A percentile compares a stretch with the other conserved stretches of the same genome.
Evolutionary conservation across 1,284 basidiomycete genomes (phyloP).

Genomic region (Hymenochaete sp.): DNA sequence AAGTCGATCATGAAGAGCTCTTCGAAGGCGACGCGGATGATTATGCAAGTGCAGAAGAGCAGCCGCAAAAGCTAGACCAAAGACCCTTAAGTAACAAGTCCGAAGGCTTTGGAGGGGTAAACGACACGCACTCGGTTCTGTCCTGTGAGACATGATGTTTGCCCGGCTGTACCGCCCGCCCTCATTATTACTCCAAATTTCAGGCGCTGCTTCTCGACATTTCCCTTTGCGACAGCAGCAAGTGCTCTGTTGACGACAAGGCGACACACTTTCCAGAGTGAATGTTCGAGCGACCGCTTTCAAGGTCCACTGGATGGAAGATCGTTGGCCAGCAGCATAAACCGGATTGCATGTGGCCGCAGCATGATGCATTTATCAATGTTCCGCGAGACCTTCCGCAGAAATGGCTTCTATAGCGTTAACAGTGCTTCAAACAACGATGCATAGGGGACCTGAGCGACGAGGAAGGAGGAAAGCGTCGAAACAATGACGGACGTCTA

Average conservation of each 20-base stretch:
- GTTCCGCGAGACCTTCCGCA: too few relatives aligned
- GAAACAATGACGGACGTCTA: too few relatives aligned
- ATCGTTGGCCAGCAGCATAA: constrained; percentile 4
- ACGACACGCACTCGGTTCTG: background rate
- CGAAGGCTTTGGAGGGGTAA: too few relatives aligned
- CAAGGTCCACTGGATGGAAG: constrained; percentile 4
- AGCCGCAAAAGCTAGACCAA: background rate
- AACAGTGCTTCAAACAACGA: constrained; percentile 4
- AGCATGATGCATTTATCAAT: constrained; percentile 17
- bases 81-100: background rate
- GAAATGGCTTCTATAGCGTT: background rate
- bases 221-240: constrained; percentile 15
- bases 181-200: background rate
- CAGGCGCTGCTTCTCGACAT: constrained; percentile 6
- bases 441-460: background rate
- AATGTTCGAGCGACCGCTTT: background rate
- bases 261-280: background rate
- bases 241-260: background rate
- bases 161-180: background rate
- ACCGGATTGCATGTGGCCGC: constrained; percentile 13
- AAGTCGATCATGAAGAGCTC: background rate
- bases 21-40: constrained; percentile 6
- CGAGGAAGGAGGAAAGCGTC: background rate
- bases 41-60: background rate
- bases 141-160: background rate